These are phyloP conservation scores for Termitomyces sp. DNA, from an alignment of 768 basidiomycete genomes.

Conservation along the genomic window DNA sequence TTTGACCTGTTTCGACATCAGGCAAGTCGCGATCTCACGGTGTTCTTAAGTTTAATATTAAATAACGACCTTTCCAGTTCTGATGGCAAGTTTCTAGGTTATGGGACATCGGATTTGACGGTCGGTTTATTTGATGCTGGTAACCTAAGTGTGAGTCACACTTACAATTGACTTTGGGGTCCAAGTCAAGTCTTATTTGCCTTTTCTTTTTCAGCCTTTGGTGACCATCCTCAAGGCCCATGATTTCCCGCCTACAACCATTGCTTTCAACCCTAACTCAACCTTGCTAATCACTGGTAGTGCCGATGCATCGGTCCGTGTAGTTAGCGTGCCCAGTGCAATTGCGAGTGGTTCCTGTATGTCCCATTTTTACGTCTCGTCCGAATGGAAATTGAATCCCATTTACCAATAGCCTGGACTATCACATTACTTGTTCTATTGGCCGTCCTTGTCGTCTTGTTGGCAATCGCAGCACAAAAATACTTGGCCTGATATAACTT, in stretches of 20 bases:
- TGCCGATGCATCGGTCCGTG: constrained; percentile 81
- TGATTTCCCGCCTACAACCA: constrained; percentile 86
- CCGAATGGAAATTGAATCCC: neutral
- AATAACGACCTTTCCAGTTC: constrained; percentile 36
- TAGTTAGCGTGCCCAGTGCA: constrained; percentile 65
- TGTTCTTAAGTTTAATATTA: constrained; percentile 1
- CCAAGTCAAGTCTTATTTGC: constrained; percentile 1
- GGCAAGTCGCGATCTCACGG: constrained; percentile 38
- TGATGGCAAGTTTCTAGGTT: constrained; percentile 79
- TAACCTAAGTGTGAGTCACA: constrained; percentile 59
- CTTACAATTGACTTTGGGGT: neutral
- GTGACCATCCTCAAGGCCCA: constrained; percentile 89
- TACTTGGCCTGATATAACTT: constrained; percentile 3
- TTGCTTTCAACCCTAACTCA: constrained; percentile 82
- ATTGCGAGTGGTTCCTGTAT: constrained; percentile 43
- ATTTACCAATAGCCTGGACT: constrained; percentile 17
- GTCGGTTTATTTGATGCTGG: constrained; percentile 79
- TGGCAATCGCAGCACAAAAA: constrained; percentile 35
- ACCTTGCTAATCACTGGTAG: constrained; percentile 84
- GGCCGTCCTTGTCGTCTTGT: constrained; percentile 34
- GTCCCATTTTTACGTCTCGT: constrained; percentile 18
- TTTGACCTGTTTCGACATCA: constrained; percentile 84
- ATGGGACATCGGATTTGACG: constrained; percentile 81
- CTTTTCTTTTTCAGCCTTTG: constrained; percentile 51
- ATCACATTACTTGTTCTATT: constrained; percentile 31